phyloP scores from a whole-genome alignment of 345 rosid species.

The Eucalyptus erythrocorys region DNA sequence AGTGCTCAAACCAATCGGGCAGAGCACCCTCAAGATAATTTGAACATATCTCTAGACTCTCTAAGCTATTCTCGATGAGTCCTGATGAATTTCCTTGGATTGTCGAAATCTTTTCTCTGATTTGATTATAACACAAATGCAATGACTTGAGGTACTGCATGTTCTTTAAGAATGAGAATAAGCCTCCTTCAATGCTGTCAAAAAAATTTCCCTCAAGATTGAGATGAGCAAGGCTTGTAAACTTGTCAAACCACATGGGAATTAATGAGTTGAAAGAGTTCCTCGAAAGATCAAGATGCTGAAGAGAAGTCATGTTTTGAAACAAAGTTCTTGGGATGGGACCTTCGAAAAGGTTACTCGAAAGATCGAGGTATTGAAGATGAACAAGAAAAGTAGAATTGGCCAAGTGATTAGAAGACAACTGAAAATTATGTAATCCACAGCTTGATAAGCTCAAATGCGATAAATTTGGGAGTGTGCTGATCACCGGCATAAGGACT shows the following conservation, averaged over 20 bases:
- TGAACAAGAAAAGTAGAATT: not conserved
- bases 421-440: rapidly evolving
- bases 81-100: not conserved
- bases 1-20: not conserved
- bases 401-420: not conserved
- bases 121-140: not conserved
- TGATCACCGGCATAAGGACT: not conserved
- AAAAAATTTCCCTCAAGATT: rapidly evolving
- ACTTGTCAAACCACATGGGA: not conserved
- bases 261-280: not conserved
- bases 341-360: rapidly evolving
- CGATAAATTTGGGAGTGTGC: not conserved
- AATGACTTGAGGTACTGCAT: not conserved
- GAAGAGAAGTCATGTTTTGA: not conserved
- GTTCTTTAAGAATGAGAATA: not conserved
- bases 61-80: not conserved
- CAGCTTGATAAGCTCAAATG: not conserved
- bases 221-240: not conserved
- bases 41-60: not conserved
- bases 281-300: rapidly evolving
- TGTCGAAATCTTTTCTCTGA: not conserved
- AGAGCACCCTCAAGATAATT: not conserved
- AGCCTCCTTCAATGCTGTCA: not conserved
- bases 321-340: not conserved
- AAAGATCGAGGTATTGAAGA: not conserved